Percentiles rank a stretch among this genome's conserved stretches.
Evolutionary conservation across 2,329 filamentous ascomycete genomes (phyloP).

Genomic region (Neospermospora avenae): DNA sequence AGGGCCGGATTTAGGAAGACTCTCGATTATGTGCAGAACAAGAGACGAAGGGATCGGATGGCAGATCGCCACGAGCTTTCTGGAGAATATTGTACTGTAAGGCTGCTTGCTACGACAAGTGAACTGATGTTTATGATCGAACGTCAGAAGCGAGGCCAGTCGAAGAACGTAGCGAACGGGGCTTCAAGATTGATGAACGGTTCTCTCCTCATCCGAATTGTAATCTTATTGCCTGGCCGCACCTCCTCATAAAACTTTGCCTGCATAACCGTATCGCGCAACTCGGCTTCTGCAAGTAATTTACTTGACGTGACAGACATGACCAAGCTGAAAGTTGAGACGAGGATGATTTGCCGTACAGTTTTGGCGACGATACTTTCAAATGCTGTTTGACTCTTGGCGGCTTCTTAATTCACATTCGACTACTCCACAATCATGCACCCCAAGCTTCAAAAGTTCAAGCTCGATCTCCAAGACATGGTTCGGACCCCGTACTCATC

Average conservation of each 20-base stretch:
- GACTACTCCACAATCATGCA: constrained; percentile 21
- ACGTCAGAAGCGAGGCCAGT: background rate
- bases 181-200: constrained; percentile 10
- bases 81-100: background rate
- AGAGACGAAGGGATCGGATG: constrained; percentile 6
- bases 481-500: constrained; percentile 1
- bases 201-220: constrained; percentile 24
- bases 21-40: constrained; percentile 3
- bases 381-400: background rate
- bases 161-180: background rate
- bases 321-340: constrained; percentile 10
- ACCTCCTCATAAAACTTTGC: background rate
- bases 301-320: constrained; percentile 9
- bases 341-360: constrained; percentile 11
- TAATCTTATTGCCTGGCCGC: constrained; percentile 16
- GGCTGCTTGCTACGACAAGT: constrained; percentile 6
- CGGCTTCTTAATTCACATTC: background rate
- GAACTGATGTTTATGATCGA: constrained; percentile 1
- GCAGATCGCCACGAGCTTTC: constrained; percentile 4
- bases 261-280: background rate
- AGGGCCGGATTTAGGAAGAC: constrained; percentile 15
- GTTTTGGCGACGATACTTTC: background rate
- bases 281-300: constrained; percentile 15
- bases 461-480: constrained; percentile 1
- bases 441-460: background rate